phyloP scores from a whole-genome alignment of 306 rosid species.

The Quercus bicolor region DNA sequence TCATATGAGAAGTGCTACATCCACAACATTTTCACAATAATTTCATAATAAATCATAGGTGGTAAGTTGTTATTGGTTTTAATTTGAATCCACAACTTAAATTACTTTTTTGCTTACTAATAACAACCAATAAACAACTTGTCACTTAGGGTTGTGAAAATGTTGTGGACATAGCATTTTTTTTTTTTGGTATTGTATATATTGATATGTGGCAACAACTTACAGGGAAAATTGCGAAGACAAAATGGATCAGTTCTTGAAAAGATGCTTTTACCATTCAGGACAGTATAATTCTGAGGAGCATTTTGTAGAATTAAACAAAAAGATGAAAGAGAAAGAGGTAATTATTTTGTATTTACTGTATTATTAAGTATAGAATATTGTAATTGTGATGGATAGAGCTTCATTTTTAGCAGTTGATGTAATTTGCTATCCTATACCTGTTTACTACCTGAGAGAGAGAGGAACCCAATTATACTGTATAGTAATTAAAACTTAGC shows the following conservation, averaged over 20 bases:
- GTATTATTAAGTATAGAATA: background rate
- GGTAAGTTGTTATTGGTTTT: too few relatives aligned
- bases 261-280: conserved; percentile 89
- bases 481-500: background rate
- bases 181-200: conserved; percentile 3
- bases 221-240: conserved; percentile 82
- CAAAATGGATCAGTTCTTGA: conserved; percentile 81
- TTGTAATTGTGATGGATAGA: background rate
- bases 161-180: too few relatives aligned
- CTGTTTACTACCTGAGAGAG: background rate
- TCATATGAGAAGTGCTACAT: background rate
- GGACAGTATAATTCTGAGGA: conserved; percentile 81
- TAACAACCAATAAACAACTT: too few relatives aligned
- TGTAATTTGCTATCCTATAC: background rate
- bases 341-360: conserved; percentile 24
- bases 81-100: too few relatives aligned
- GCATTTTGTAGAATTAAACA: conserved; percentile 56
- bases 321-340: conserved; percentile 78
- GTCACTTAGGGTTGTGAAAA: too few relatives aligned
- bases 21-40: too few relatives aligned
- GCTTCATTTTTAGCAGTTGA: background rate
- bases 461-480: background rate
- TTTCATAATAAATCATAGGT: too few relatives aligned
- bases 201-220: conserved; percentile 21
- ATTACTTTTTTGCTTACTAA: too few relatives aligned